A percentile compares a stretch with the other conserved stretches of the same genome.
Evolutionary conservation across 2,329 filamentous ascomycete genomes (phyloP).

Genomic region (Fonsecaea erecta): DNA sequence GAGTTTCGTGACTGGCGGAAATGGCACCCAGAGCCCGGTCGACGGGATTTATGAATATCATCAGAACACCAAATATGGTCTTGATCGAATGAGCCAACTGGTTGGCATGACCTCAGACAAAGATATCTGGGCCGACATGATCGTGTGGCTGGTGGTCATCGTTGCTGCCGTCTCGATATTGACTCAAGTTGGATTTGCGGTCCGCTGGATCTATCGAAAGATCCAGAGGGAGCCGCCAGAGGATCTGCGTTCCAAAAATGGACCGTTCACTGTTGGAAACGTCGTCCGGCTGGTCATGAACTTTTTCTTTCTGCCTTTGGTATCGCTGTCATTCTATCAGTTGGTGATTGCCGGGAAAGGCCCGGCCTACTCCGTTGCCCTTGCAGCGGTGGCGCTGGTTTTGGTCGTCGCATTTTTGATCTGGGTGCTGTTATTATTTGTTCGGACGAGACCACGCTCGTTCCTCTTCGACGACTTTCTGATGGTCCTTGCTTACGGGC

Average conservation of each 20-base stretch:
- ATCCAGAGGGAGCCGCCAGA: constrained; percentile 76
- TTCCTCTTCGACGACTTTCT: constrained; percentile 92
- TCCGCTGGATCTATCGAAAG: constrained; percentile 75
- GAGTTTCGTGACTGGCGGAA: constrained; percentile 74
- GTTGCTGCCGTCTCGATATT: constrained; percentile 69
- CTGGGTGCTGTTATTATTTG: constrained; percentile 82
- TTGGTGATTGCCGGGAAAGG: constrained; percentile 75
- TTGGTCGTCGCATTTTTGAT: constrained; percentile 72
- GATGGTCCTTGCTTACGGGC: constrained; percentile 86
- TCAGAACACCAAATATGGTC: constrained; percentile 75
- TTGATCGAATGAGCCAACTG: constrained; percentile 78
- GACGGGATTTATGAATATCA: constrained; percentile 79
- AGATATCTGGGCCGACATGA: constrained; percentile 94
- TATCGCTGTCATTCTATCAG: constrained; percentile 88
- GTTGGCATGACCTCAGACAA: constrained; percentile 75
- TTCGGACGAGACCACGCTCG: constrained; percentile 77
- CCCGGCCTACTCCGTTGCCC: constrained; percentile 70
- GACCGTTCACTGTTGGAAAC: constrained; percentile 82
- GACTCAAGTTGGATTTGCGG: constrained; percentile 75
- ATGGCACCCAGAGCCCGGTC: constrained; percentile 68
- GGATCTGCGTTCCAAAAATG: constrained; percentile 86
- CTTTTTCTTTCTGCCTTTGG: constrained; percentile 85
- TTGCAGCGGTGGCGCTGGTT: constrained; percentile 76
- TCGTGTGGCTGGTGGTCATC: constrained; percentile 84
- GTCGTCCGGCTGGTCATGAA: constrained; percentile 86